A percentile compares a stretch with the other conserved stretches of the same genome.
Conservation (phyloP, 805 yeast species). For the Metschnikowia koreensis region DNA sequence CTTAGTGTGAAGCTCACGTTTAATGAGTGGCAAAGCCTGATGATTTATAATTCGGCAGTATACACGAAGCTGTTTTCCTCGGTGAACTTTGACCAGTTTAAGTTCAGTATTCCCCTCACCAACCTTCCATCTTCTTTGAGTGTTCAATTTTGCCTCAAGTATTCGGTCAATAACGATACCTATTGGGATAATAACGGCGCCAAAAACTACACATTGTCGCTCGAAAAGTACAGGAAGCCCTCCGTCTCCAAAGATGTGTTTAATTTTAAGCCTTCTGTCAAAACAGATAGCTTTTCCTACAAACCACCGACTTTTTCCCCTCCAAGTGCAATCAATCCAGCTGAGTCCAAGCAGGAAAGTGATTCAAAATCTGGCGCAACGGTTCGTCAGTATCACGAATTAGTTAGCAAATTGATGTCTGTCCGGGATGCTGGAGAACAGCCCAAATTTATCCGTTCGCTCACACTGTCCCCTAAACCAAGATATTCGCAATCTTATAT, state of each 20-base stretch:
- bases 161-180: conserved; percentile 25
- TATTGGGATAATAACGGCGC: conserved; percentile 42
- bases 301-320: conserved; percentile 13
- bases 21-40: conserved; percentile 46
- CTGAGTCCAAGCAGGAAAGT: neutral
- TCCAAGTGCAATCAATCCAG: neutral
- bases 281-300: conserved; percentile 13
- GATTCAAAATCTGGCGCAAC: conserved; percentile 3
- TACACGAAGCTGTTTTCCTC: conserved; percentile 24
- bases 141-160: conserved; percentile 35
- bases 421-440: conserved; percentile 8
- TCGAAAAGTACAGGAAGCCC: conserved; percentile 15
- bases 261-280: conserved; percentile 5
- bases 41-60: conserved; percentile 23
- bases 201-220: conserved; percentile 35
- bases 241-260: conserved; percentile 5
- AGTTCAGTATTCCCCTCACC: conserved; percentile 47
- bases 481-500: conserved; percentile 30
- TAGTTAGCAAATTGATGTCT: conserved; percentile 13
- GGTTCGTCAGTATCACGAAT: conserved; percentile 12
- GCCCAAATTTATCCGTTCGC: conserved; percentile 7
- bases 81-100: conserved; percentile 45
- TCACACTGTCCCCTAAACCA: conserved; percentile 13
- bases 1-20: conserved; percentile 46
- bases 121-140: conserved; percentile 31